Conservation (phyloP, 176 grass and related monocot species). For the Oryza coarctata region DNA sequence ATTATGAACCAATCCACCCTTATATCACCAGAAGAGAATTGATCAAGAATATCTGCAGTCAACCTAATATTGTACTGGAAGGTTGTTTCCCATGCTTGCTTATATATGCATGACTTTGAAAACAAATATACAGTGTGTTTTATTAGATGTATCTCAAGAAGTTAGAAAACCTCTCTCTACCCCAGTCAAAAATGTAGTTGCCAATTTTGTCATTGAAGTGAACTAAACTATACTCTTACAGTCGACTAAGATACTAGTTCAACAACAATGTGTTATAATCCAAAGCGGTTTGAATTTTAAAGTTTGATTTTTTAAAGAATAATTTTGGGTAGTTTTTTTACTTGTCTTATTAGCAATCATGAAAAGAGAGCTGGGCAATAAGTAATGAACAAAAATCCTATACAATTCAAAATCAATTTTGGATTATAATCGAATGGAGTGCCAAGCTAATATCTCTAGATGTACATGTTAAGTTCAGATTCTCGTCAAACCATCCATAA, state of each 20-base stretch:
- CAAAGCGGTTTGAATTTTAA: background rate
- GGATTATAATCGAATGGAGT: background rate
- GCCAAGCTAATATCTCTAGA: background rate
- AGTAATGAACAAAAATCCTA: background rate
- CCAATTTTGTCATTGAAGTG: background rate
- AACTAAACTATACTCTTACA: background rate
- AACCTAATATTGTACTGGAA: conserved; percentile 5
- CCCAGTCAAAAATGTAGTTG: background rate
- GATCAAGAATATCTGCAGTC: background rate
- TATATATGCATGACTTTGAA: background rate
- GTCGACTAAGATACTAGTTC: background rate
- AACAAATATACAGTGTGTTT: background rate
- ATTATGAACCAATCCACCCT: conserved; percentile 2
- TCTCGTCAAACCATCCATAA: background rate
- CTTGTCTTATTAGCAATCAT: background rate
- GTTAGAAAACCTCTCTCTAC: background rate
- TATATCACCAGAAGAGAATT: background rate
- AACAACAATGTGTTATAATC: background rate
- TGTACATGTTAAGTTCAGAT: conserved; percentile 9
- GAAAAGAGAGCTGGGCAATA: background rate
- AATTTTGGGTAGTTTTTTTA: background rate
- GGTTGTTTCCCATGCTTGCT: conserved; percentile 4
- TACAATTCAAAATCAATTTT: too few relatives aligned
- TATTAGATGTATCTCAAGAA: background rate
- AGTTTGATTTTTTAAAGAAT: background rate